phyloP scores from a whole-genome alignment of 2,329 filamentous ascomycete species.

The Aaosphaeria arxii region DNA sequence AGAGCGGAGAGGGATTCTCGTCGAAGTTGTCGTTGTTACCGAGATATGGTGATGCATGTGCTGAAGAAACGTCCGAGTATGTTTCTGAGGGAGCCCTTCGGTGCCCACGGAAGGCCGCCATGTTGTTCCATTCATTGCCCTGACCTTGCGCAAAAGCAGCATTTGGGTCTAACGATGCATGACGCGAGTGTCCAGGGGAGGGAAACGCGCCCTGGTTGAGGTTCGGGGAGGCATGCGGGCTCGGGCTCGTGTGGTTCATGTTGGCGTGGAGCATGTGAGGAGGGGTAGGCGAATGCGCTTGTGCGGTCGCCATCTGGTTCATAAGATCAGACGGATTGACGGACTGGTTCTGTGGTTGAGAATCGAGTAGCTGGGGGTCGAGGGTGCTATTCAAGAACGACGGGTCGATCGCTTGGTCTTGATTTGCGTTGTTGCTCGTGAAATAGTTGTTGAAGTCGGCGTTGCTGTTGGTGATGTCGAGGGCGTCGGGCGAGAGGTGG shows the following conservation, averaged over 20 bases:
- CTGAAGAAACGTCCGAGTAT: constrained; percentile 84
- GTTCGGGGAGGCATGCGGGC: constrained; percentile 52
- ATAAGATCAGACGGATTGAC: constrained; percentile 47
- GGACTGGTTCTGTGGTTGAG: constrained; percentile 41
- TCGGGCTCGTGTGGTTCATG: constrained; percentile 52
- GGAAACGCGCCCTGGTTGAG: constrained; percentile 52
- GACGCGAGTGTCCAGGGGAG: constrained; percentile 56
- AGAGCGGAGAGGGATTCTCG: constrained; percentile 74
- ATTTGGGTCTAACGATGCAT: constrained; percentile 60
- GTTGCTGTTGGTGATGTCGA: constrained; percentile 25
- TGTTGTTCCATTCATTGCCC: constrained; percentile 58
- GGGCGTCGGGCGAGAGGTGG: constrained; percentile 32
- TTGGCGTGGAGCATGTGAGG: constrained; percentile 57
- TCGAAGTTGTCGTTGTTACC: constrained; percentile 78
- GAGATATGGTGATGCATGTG: constrained; percentile 78
- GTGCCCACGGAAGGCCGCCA: constrained; percentile 71
- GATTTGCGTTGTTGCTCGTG: constrained; percentile 50
- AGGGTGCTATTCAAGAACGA: constrained; percentile 54
- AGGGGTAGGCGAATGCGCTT: constrained; percentile 51
- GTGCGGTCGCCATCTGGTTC: constrained; percentile 52
- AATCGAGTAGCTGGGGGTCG: constrained; percentile 42
- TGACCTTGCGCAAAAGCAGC: constrained; percentile 55
- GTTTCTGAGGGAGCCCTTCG: constrained; percentile 79
- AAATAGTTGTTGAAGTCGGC: constrained; percentile 50
- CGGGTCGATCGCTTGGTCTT: constrained; percentile 58